Evolutionary conservation across 1,139 yeast species (phyloP).

Genomic region (Yamadazyma diddensiae): DNA sequence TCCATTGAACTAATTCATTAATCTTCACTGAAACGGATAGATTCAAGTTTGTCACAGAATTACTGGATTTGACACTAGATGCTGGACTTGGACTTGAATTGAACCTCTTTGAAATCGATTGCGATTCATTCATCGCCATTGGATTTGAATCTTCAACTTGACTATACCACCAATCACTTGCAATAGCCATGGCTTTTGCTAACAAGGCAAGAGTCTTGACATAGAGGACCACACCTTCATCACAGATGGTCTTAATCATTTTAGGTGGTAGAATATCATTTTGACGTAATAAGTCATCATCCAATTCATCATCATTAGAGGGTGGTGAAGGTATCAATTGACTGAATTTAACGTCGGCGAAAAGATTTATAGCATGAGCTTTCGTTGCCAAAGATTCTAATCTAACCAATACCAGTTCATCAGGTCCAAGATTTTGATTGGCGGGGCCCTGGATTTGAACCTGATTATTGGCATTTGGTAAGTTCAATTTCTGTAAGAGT

Average conservation of each 20-base stretch:
- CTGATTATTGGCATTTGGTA: slow-evolving; percentile 8
- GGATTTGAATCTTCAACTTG: slow-evolving; percentile 23
- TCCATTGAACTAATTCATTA: slow-evolving; percentile 89
- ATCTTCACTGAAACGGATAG: slow-evolving; percentile 39
- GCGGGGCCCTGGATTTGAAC: slow-evolving; percentile 3
- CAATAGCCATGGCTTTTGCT: slow-evolving; percentile 81
- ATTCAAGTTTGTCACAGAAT: slow-evolving; percentile 9
- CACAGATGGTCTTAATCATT: slow-evolving; percentile 60
- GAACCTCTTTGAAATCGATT: neutral
- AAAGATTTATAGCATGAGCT: slow-evolving; percentile 82
- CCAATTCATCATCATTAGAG: slow-evolving; percentile 41
- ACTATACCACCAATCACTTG: slow-evolving; percentile 83
- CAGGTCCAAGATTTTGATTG: slow-evolving; percentile 19
- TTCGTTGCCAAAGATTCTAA: slow-evolving; percentile 82
- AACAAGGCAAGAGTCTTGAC: slow-evolving; percentile 78
- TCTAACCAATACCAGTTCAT: slow-evolving; percentile 40
- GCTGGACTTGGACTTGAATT: slow-evolving; percentile 9
- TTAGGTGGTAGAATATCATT: slow-evolving; percentile 55
- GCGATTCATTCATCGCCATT: neutral
- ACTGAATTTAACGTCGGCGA: slow-evolving; percentile 87
- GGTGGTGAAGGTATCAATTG: slow-evolving; percentile 83
- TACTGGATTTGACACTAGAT: slow-evolving; percentile 4
- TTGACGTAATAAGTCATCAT: slow-evolving; percentile 39
- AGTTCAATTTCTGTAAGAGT: slow-evolving; percentile 32
- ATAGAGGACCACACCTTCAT: slow-evolving; percentile 83